phyloP scores from a whole-genome alignment of 371 early-diverging fungal genomes.

The Basidiobolus meristosporus region DNA sequence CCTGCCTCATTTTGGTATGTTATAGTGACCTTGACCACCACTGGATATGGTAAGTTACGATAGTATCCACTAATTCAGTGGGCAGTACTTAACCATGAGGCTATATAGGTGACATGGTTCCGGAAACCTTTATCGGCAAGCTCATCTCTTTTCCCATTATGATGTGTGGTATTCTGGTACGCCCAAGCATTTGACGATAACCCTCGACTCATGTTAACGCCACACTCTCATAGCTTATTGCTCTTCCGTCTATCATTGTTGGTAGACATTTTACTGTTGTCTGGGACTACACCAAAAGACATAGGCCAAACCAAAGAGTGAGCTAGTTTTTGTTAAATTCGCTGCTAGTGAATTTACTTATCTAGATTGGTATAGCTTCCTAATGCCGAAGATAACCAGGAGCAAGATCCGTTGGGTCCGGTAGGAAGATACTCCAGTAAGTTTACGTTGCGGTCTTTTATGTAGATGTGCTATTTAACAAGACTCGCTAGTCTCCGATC shows the following conservation, averaged over 20 bases:
- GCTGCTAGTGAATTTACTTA: no score
- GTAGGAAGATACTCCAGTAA: no score
- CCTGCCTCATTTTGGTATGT: constrained; percentile 73
- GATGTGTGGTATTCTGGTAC: constrained; percentile 61
- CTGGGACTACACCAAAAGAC: constrained; percentile 26
- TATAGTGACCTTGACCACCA: constrained; percentile 68
- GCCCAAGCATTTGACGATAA: not conserved
- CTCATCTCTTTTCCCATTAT: constrained; percentile 68
- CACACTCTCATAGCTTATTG: constrained; percentile 29
- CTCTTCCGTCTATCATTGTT: constrained; percentile 72
- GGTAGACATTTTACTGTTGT: constrained; percentile 73
- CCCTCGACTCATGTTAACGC: not conserved
- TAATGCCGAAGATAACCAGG: no score
- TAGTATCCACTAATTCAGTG: no score
- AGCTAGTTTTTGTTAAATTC: no score
- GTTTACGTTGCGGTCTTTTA: no score
- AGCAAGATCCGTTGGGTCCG: no score
- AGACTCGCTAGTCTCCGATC: no score
- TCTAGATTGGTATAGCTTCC: no score
- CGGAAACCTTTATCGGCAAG: constrained; percentile 65
- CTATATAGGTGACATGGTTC: constrained; percentile 40
- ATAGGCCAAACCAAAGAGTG: no score
- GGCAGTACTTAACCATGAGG: no score
- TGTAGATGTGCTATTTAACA: no score
- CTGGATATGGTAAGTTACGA: constrained; percentile 37